Percentiles rank a stretch among this genome's conserved stretches.
phyloP scores from a whole-genome alignment of 2,329 filamentous ascomycete species.

The Scedosporium aurantiacum region DNA sequence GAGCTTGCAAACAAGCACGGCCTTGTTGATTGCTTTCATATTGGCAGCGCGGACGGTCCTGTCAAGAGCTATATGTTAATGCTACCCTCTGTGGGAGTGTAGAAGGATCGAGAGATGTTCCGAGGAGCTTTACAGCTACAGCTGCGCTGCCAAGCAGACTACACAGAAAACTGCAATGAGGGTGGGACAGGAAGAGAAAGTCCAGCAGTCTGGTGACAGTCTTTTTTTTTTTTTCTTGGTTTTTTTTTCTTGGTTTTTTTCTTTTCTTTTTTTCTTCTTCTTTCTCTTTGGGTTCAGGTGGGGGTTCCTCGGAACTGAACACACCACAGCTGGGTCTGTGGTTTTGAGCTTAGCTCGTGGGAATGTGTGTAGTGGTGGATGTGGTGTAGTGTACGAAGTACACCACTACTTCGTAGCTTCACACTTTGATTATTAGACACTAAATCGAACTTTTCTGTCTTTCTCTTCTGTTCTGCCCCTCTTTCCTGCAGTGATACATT shows the following conservation, averaged over 20 bases:
- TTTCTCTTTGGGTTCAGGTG: too few species aligned
- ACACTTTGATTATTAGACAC: neutral
- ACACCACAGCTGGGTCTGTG: too few species aligned
- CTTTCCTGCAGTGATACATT: neutral
- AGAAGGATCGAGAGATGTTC: neutral
- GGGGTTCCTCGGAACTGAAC: too few species aligned
- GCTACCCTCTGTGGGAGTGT: neutral
- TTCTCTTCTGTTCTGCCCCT: neutral
- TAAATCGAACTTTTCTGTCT: neutral
- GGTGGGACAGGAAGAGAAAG: too few species aligned
- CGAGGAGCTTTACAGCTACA: neutral
- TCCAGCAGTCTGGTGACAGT: too few species aligned
- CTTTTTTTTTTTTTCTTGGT: too few species aligned
- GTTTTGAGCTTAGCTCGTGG: neutral
- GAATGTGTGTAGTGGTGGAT: neutral
- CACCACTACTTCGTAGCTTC: too few species aligned
- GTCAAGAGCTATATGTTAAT: neutral
- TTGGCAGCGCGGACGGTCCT: neutral
- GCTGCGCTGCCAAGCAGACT: too few species aligned
- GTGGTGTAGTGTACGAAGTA: too few species aligned
- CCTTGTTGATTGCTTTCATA: conserved; percentile 19
- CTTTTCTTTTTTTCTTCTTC: too few species aligned
- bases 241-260: too few species aligned
- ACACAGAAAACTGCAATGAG: too few species aligned
- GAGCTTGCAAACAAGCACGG: conserved; percentile 18